Conservation (phyloP, 2,329 filamentous ascomycete species). For the Penicillium aurantiogriseum region DNA sequence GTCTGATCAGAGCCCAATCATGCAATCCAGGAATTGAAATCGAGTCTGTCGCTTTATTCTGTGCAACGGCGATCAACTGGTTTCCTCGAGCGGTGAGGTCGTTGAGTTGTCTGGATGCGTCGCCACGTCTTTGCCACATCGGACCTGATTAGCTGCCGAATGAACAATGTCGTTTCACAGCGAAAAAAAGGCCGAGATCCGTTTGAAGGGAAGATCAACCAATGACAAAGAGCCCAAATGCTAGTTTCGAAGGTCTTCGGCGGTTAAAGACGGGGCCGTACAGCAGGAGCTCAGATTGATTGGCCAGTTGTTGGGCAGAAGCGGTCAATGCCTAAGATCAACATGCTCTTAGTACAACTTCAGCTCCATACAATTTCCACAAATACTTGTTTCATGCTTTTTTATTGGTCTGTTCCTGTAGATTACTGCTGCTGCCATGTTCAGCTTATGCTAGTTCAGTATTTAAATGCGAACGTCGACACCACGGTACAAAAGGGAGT, state of each 20-base stretch:
- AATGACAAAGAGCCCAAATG: not conserved
- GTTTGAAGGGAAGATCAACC: not conserved
- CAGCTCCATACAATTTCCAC: not conserved
- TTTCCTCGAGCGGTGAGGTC: conserved; percentile 6
- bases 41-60: not conserved
- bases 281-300: not conserved
- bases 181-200: not conserved
- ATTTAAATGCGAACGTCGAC: not conserved
- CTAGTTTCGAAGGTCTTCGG: not conserved
- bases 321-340: conserved; percentile 1
- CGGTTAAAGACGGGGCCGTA: not conserved
- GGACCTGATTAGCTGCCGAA: not conserved
- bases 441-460: not conserved
- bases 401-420: not conserved
- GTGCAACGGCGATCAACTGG: not conserved
- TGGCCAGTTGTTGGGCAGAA: not conserved
- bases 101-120: conserved; percentile 1
- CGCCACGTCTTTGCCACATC: conserved; percentile 11
- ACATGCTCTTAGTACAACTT: not conserved
- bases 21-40: conserved; percentile 1
- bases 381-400: no score
- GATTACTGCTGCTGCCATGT: not conserved
- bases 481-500: no score
- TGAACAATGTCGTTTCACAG: not conserved
- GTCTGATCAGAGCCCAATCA: conserved; percentile 7